These are phyloP conservation scores for Nemania sp. DNA, from an alignment of 2,329 filamentous ascomycete species.

Conservation along the genomic window DNA sequence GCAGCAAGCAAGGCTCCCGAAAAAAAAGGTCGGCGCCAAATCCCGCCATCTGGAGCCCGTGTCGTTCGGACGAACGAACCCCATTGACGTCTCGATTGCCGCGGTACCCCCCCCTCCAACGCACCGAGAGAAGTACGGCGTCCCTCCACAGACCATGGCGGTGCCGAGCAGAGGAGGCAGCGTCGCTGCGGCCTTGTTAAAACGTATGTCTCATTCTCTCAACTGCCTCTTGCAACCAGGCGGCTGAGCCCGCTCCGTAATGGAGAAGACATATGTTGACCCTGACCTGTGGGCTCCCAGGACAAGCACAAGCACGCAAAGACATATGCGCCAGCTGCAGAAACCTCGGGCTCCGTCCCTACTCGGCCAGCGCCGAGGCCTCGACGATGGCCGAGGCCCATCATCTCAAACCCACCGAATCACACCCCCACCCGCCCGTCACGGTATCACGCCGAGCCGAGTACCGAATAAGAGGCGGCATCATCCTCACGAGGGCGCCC, in stretches of 20 bases:
- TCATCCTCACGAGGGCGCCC: constrained; percentile 87
- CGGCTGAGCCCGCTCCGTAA: not conserved
- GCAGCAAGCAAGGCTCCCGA: constrained; percentile 10
- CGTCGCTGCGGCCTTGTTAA: constrained; percentile 54
- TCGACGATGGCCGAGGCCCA: constrained; percentile 46
- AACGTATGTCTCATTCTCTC: constrained; percentile 48
- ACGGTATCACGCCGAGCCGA: constrained; percentile 36
- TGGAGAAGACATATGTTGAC: not conserved
- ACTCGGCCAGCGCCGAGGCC: constrained; percentile 42
- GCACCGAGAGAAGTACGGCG: constrained; percentile 23
- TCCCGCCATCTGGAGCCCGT: constrained; percentile 18
- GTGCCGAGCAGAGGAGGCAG: constrained; percentile 61
- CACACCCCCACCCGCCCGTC: constrained; percentile 39
- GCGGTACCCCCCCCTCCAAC: constrained; percentile 18
- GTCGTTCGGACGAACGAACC: constrained; percentile 18
- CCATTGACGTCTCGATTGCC: constrained; percentile 24
- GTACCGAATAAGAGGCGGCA: constrained; percentile 64
- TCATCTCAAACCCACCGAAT: constrained; percentile 42
- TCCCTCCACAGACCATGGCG: constrained; percentile 49
- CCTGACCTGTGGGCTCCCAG: not conserved
- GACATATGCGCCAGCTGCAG: constrained; percentile 44
- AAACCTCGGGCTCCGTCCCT: constrained; percentile 38
- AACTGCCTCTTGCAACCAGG: not conserved
- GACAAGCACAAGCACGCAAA: constrained; percentile 38
- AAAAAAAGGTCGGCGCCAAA: constrained; percentile 37